Evolutionary conservation across 2,329 filamentous ascomycete genomes (phyloP).

Genomic region (Orbilia javanica): DNA sequence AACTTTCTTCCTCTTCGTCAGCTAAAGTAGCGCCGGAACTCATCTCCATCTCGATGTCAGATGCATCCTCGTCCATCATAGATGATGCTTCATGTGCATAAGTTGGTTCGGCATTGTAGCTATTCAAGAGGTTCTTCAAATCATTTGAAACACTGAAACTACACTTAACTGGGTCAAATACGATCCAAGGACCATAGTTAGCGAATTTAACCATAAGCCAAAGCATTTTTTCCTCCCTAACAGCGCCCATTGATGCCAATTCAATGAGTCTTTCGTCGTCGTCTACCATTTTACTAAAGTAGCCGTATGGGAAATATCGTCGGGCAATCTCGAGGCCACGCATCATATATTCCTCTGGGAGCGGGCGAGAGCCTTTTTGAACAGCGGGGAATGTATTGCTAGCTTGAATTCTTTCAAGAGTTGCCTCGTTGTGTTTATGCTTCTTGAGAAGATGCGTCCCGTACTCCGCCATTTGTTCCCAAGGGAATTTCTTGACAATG

Average conservation of each 20-base stretch:
- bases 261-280: slow-evolving; percentile 78
- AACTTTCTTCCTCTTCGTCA: slow-evolving; percentile 58
- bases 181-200: slow-evolving; percentile 58
- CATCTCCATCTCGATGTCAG: slow-evolving; percentile 60
- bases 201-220: slow-evolving; percentile 71
- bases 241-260: slow-evolving; percentile 71
- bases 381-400: slow-evolving; percentile 68
- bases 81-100: slow-evolving; percentile 5
- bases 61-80: slow-evolving; percentile 52
- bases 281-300: slow-evolving; percentile 65
- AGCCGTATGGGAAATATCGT: slow-evolving; percentile 70
- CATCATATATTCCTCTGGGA: slow-evolving; percentile 78
- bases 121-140: slow-evolving; percentile 55
- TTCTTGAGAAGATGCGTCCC: slow-evolving; percentile 66
- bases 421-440: slow-evolving; percentile 58
- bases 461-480: slow-evolving; percentile 69
- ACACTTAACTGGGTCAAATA: slow-evolving; percentile 24
- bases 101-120: slow-evolving; percentile 13
- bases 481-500: slow-evolving; percentile 68
- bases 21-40: slow-evolving; percentile 50
- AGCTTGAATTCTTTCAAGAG: slow-evolving; percentile 65
- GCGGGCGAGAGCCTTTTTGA: slow-evolving; percentile 69
- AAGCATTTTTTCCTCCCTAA: slow-evolving; percentile 73
- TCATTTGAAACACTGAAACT: slow-evolving; percentile 65
- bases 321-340: slow-evolving; percentile 74